Evolutionary conservation across 2,329 filamentous ascomycete species (phyloP).

Genomic region (Pezicula neosporulosa): DNA sequence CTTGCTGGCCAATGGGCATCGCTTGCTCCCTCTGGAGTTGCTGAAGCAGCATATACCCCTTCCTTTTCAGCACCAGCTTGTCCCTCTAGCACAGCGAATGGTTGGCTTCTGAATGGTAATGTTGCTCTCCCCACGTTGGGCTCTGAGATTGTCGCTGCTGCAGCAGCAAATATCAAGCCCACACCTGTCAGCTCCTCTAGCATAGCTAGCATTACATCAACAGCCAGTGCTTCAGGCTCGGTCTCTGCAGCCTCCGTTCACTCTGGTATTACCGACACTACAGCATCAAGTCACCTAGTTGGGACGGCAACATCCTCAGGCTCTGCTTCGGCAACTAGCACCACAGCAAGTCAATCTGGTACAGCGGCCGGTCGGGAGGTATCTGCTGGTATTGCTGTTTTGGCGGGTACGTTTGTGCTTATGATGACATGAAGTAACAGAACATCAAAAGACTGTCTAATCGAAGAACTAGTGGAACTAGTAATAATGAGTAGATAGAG

Average conservation of each 20-base stretch:
- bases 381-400: too few species aligned
- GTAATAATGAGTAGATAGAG: too few species aligned
- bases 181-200: background rate
- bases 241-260: background rate
- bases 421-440: too few species aligned
- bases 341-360: too few species aligned
- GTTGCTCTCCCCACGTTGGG: slow-evolving; percentile 68
- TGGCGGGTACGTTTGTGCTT: too few species aligned
- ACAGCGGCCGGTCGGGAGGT: too few species aligned
- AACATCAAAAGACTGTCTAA: too few species aligned
- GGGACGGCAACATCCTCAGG: too few species aligned
- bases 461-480: too few species aligned
- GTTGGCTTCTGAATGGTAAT: slow-evolving; percentile 72
- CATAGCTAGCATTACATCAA: background rate
- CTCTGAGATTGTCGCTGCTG: slow-evolving; percentile 33
- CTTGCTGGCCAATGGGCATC: slow-evolving; percentile 74
- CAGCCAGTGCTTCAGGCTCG: background rate
- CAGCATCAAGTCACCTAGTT: too few species aligned
- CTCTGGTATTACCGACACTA: too few species aligned
- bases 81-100: slow-evolving; percentile 62
- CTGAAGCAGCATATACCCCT: slow-evolving; percentile 61
- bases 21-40: slow-evolving; percentile 65
- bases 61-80: slow-evolving; percentile 63
- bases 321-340: too few species aligned
- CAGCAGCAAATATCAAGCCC: background rate